Percentiles rank a stretch among this genome's conserved stretches.
Evolutionary conservation across 352 stramenopile species (phyloP).

Genomic region (Albugo laibachii): DNA sequence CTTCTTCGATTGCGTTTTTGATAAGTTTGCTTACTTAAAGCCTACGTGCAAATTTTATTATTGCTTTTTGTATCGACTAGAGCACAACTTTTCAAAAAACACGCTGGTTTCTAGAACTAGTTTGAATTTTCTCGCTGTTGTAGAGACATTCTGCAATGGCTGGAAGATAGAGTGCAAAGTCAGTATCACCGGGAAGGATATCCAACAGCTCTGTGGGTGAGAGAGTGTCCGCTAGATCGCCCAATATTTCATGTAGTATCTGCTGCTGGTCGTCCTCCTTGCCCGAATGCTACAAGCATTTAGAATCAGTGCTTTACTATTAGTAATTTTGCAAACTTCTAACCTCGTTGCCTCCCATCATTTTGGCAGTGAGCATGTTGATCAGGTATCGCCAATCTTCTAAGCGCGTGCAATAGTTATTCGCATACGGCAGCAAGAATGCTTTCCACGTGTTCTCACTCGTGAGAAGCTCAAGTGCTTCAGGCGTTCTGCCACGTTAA

Average conservation of each 20-base stretch:
- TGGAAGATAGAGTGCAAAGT: slow-evolving; percentile 51
- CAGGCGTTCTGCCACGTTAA: neutral
- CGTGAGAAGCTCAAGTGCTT: neutral
- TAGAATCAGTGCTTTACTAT: neutral
- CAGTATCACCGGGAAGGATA: slow-evolving; percentile 56
- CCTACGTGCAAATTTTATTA: too few relatives aligned
- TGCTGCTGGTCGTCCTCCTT: slow-evolving; percentile 10
- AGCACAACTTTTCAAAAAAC: too few relatives aligned
- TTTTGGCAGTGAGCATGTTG: slow-evolving; percentile 25
- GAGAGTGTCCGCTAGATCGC: slow-evolving; percentile 49
- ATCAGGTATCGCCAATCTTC: slow-evolving; percentile 63
- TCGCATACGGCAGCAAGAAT: slow-evolving; percentile 40
- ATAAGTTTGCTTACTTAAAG: too few relatives aligned
- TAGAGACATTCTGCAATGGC: slow-evolving; percentile 45
- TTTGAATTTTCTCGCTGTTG: slow-evolving; percentile 12
- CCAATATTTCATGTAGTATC: slow-evolving; percentile 42
- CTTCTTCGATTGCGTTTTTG: too few relatives aligned
- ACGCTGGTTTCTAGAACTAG: too few relatives aligned
- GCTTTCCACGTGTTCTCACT: neutral
- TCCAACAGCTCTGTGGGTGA: slow-evolving; percentile 51
- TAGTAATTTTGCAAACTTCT: neutral
- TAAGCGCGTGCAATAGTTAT: slow-evolving; percentile 39
- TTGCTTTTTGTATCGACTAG: too few relatives aligned
- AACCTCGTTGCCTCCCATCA: slow-evolving; percentile 9
- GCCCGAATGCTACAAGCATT: slow-evolving; percentile 3